Percentiles rank a stretch among this genome's conserved stretches.
Conservation (phyloP, 2,329 filamentous ascomycete species). For the Xylaria hypoxylon region DNA sequence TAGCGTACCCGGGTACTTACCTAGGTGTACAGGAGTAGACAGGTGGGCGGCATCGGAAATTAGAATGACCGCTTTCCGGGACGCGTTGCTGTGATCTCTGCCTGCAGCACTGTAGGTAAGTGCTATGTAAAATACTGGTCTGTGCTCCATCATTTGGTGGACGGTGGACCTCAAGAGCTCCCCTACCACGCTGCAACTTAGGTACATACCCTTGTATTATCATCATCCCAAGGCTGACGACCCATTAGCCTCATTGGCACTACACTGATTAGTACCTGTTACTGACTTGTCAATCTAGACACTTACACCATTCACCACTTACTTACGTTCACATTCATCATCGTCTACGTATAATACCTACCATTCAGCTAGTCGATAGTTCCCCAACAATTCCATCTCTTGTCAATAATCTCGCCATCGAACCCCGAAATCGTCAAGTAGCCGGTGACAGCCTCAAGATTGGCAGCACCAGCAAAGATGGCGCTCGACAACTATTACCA, state of each 20-base stretch:
- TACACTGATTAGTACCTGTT: not conserved
- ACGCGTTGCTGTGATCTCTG: slow-evolving; percentile 45
- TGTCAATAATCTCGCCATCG: not conserved
- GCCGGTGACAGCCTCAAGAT: slow-evolving; percentile 33
- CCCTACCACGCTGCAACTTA: not conserved
- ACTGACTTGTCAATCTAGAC: slow-evolving; percentile 4
- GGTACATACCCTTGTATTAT: slow-evolving; percentile 4
- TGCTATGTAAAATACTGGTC: not conserved
- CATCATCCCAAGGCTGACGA: slow-evolving; percentile 33
- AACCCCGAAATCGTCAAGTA: slow-evolving; percentile 15
- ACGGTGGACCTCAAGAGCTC: not conserved
- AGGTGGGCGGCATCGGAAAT: slow-evolving; percentile 37
- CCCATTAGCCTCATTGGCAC: slow-evolving; percentile 38
- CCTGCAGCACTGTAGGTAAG: slow-evolving; percentile 35
- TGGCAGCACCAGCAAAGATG: slow-evolving; percentile 71
- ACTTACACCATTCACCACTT: not conserved
- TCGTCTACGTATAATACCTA: not conserved
- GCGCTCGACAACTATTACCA: slow-evolving; percentile 99
- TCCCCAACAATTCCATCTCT: not conserved
- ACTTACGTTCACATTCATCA: slow-evolving; percentile 12
- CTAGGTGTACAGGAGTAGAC: too few species aligned
- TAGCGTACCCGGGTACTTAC: too few species aligned
- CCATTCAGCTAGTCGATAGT: not conserved
- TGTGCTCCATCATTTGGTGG: slow-evolving; percentile 1
- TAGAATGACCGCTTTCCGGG: slow-evolving; percentile 43